Percentiles rank a stretch among this genome's conserved stretches.
Conservation (phyloP, 2,329 filamentous ascomycete genomes). For the Fusarium circinatum region DNA sequence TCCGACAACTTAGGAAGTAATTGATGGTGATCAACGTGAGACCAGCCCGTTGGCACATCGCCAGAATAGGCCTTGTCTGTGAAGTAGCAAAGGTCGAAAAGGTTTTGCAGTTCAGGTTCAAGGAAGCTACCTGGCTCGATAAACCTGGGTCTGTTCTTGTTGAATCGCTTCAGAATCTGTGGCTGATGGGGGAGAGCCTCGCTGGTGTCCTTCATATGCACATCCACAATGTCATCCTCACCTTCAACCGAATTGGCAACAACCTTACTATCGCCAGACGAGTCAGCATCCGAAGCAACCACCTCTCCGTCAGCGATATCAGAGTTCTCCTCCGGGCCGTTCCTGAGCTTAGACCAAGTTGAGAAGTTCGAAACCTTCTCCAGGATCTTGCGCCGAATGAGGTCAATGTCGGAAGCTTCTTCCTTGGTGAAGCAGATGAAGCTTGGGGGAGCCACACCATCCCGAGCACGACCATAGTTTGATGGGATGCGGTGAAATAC, state of each 20-base stretch:
- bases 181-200: conserved; percentile 46
- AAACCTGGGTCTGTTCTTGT: conserved; percentile 62
- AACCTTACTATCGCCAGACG: conserved; percentile 75
- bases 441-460: conserved; percentile 61
- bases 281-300: conserved; percentile 73
- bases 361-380: conserved; percentile 81
- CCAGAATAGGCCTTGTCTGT: conserved; percentile 59
- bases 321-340: conserved; percentile 58
- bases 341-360: conserved; percentile 71
- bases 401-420: conserved; percentile 73
- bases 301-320: conserved; percentile 74
- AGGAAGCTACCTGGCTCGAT: conserved; percentile 66
- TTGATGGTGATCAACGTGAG: conserved; percentile 67
- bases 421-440: conserved; percentile 81
- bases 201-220: conserved; percentile 79
- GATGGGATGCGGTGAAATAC: conserved; percentile 69
- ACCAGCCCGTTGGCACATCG: conserved; percentile 76
- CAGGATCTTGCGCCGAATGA: conserved; percentile 82
- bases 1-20: conserved; percentile 64
- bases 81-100: conserved; percentile 83
- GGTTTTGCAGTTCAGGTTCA: conserved; percentile 69
- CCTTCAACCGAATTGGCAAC: conserved; percentile 83
- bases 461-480: conserved; percentile 45
- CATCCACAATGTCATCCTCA: conserved; percentile 90
- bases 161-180: conserved; percentile 58